Conservation (phyloP, 2,329 filamentous ascomycete genomes). For the Aurifilum marmelostoma region DNA sequence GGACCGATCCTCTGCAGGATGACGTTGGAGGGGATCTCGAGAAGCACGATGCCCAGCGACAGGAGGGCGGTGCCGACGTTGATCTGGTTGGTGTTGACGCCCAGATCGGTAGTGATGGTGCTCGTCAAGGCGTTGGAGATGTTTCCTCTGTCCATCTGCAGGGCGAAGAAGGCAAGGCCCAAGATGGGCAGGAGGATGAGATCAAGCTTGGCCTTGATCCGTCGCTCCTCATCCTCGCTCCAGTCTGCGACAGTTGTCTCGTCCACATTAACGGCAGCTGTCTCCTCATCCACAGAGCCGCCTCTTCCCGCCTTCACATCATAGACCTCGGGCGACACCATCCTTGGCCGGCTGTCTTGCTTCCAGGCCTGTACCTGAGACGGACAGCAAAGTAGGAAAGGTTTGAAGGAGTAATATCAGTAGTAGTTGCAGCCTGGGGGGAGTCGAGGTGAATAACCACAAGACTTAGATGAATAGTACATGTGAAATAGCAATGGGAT, state of each 20-base stretch:
- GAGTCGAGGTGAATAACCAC: no score
- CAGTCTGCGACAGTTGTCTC: neutral
- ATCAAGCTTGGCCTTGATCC: constrained; percentile 43
- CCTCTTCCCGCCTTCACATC: neutral
- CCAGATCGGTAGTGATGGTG: constrained; percentile 52
- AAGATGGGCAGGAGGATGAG: constrained; percentile 50
- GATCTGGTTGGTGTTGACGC: constrained; percentile 54
- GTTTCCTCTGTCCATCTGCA: constrained; percentile 43
- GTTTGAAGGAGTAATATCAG: neutral
- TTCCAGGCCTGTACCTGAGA: neutral
- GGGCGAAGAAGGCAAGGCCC: constrained; percentile 49
- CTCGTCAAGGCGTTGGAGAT: constrained; percentile 53
- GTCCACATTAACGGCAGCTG: neutral
- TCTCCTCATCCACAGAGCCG: neutral
- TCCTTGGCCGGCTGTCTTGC: neutral
- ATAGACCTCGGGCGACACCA: neutral
- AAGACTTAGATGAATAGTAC: neutral
- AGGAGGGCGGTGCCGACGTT: constrained; percentile 56
- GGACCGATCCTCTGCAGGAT: constrained; percentile 38
- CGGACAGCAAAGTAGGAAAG: neutral
- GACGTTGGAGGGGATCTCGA: constrained; percentile 53
- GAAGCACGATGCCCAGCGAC: constrained; percentile 51
- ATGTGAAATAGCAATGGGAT: neutral
- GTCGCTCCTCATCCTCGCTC: constrained; percentile 10
- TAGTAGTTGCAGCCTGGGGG: neutral